Base-by-base conservation (phyloP, 148 eudicot species). In the Drosera capensis region DNA sequence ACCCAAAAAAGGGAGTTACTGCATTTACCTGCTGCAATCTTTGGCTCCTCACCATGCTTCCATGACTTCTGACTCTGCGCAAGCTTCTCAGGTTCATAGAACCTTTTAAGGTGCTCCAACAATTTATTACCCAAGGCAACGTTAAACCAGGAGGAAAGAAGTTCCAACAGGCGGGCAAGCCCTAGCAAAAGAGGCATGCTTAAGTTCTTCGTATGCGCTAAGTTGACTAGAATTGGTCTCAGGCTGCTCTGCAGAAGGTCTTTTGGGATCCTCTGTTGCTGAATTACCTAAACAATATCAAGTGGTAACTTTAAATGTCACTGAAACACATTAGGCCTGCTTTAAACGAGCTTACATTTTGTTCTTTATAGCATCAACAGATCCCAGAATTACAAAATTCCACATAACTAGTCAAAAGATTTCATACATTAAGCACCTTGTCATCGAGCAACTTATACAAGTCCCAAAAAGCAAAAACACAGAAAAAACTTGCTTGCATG, bases 11-110 rank as follows among this genome's bases (percentile, higher is more conserved):
- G 17, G 29, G 14, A 25, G 4, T 9, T 7, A 36, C 15, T 48
- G 39, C 22, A 52, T 51, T 57, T 26, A 78, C 99, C 99, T 58
- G 99, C 95, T 54, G 99, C 99, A 60, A 90, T 74, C 64, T 90
- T 90, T 8, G 95, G 95, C 67, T 90, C 99, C 61, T 90, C 99
- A 51, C 95, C 99, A 63, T 87, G 68, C 68, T 84, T 90, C 99
- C 99, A 90, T 2, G 82, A 53, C 65, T 85, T 90, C 69, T 90
- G 95, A 54, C 74, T 57, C 71, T 75, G 95, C 7, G 93, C 95
- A 49, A 90, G 88, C 55, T 90, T 90, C 51, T 90, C 99, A 13
- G 99, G 99, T 58, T 90, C 95, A 58, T 84, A 61, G 93, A 93
- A 85, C 65, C 79, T 85, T 64, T 78, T 90, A 19, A 90, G 82